Evolutionary conservation across 192 early-diverging fungal species (phyloP), one percentile per base, ranked within the genome.

Genomic region (Pilaira anomala): DNA sequence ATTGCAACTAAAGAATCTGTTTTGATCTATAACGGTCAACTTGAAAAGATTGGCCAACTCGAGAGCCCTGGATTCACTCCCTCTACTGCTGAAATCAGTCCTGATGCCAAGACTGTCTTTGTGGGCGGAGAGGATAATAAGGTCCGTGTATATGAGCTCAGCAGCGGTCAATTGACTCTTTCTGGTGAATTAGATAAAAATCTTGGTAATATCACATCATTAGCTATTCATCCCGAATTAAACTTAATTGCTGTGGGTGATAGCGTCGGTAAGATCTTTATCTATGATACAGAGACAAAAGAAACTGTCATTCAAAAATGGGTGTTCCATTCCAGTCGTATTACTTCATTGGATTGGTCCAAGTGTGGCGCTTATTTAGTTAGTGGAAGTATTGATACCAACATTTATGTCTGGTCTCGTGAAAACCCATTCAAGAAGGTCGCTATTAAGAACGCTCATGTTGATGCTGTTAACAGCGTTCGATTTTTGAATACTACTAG

Each of bases 291-390:
- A 0, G 70, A 58, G 0, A 76, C 80, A 3, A 81, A 85, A 46
- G 73, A 77, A 24, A 33, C 76, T 0, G 75, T 74, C 36, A 73
- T 84, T n/a, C 66, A 80, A 53, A 85, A 87, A 21, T 98, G 95
- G 95, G 87, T 90, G 24, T 92, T 90, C 76, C 96, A 98, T 71
- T 87, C 82, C 3, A 91, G 88, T 26, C 85, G 93, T n/a, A 80
- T 98, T 46, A 91, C 88, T 63, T 76, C 76, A 8, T 70, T 98
- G 29, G 77, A 77, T 0, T 98, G 95, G 95, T 85, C 89, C 1
- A 76, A 84, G 1, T 88, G 90, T 71, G 85, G 88, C 2, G 36
- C 67, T 19, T 87, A 88, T 69, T 86, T 88, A 2, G 95, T 85
- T 1, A 91, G 89, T 41, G 88, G 86, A 16, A 86, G 88, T 26